A percentile compares a stretch with the other conserved stretches of the same genome.
phyloP scores from a whole-genome alignment of 371 early-diverging fungal genomes.

The Homolaphlyctis polyrhiza region DNA sequence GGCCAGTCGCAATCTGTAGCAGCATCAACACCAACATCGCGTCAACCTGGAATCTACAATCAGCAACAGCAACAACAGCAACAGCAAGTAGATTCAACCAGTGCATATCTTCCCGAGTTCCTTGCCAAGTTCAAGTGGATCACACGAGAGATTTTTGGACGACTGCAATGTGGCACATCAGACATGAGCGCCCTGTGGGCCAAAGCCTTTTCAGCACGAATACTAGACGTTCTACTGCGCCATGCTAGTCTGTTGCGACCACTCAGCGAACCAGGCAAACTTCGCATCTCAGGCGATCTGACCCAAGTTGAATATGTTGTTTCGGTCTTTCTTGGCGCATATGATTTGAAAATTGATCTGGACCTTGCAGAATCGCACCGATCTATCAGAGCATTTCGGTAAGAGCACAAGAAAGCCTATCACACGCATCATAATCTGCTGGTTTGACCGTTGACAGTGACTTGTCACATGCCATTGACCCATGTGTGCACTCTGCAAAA shows the following conservation, averaged over 20 bases:
- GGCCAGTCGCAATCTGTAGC: too few relatives aligned
- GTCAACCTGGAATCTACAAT: too few relatives aligned
- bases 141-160: slow-evolving; percentile 47
- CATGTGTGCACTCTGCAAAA: background rate
- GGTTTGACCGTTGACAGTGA: background rate
- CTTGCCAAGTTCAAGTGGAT: slow-evolving; percentile 51
- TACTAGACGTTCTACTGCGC: slow-evolving; percentile 53
- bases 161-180: slow-evolving; percentile 60
- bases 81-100: slow-evolving; percentile 13
- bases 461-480: too few relatives aligned
- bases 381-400: slow-evolving; percentile 55
- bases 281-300: slow-evolving; percentile 62
- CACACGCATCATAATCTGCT: background rate
- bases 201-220: slow-evolving; percentile 38
- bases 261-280: slow-evolving; percentile 55
- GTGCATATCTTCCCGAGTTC: slow-evolving; percentile 51
- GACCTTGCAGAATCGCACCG: slow-evolving; percentile 51
- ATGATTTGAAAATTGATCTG: slow-evolving; percentile 47
- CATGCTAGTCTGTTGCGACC: slow-evolving; percentile 60
- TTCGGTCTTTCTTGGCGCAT: slow-evolving; percentile 47
- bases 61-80: too few relatives aligned
- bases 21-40: too few relatives aligned
- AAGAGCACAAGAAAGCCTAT: background rate
- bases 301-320: slow-evolving; percentile 64
- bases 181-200: slow-evolving; percentile 57